A percentile compares a stretch with the other conserved stretches of the same genome.
These are phyloP conservation scores for Ustilago cynodontis DNA, from an alignment of 1,284 basidiomycete genomes.

Conservation along the genomic window DNA sequence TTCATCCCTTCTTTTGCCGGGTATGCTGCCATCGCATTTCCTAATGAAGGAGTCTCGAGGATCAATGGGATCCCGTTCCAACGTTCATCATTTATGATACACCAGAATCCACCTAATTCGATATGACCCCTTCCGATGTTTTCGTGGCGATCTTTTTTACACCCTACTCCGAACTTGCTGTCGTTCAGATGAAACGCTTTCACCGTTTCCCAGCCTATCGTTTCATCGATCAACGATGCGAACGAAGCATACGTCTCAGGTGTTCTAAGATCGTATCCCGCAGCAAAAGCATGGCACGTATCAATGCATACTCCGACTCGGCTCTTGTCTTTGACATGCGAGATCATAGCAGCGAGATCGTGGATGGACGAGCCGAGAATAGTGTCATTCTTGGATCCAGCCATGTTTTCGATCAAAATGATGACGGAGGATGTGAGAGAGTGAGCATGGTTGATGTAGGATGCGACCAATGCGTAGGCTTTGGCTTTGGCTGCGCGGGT, in stretches of 20 bases:
- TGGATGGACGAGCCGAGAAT: conserved; percentile 80
- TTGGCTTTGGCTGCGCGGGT: conserved; percentile 75
- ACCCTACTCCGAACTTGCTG: conserved; percentile 77
- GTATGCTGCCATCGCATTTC: conserved; percentile 19
- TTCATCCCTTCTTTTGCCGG: conserved; percentile 32
- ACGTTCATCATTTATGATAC: conserved; percentile 79
- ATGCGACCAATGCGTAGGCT: conserved; percentile 78
- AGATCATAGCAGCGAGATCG: conserved; percentile 80
- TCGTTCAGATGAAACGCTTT: conserved; percentile 84
- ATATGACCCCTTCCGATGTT: conserved; percentile 85
- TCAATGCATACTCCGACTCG: conserved; percentile 86
- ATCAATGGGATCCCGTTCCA: conserved; percentile 81
- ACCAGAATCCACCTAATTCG: conserved; percentile 77
- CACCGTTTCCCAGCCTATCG: conserved; percentile 80
- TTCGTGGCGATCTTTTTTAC: conserved; percentile 82
- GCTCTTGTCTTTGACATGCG: conserved; percentile 78
- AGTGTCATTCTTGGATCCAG: conserved; percentile 76
- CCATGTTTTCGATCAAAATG: conserved; percentile 87
- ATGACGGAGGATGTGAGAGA: conserved; percentile 77
- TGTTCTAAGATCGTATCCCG: conserved; percentile 84
- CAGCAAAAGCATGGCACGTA: conserved; percentile 88
- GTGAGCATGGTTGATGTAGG: conserved; percentile 82
- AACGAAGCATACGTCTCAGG: conserved; percentile 69
- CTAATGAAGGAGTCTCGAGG: conserved; percentile 78
- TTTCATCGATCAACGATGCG: conserved; percentile 76